Evolutionary conservation across 495 filamentous ascomycete genomes (phyloP).

Genomic region (Cetradonia linearis): DNA sequence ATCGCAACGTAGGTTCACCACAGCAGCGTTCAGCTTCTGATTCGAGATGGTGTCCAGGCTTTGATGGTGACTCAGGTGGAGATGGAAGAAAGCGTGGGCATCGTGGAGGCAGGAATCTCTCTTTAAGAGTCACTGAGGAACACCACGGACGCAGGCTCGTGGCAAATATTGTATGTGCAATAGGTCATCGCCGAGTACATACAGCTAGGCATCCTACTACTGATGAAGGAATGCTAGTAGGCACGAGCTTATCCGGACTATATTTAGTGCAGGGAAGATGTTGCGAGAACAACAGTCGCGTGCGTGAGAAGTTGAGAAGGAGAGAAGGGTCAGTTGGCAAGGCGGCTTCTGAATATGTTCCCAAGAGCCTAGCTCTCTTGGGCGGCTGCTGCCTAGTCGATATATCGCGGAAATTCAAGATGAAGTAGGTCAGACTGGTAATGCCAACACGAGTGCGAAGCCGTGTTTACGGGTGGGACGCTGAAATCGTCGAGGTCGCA

Average conservation of each 20-base stretch:
- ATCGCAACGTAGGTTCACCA: neutral
- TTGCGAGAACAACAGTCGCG: neutral
- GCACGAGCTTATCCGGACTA: neutral
- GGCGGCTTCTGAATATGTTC: neutral
- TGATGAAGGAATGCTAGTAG: neutral
- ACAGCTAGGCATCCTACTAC: neutral
- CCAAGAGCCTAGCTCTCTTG: neutral
- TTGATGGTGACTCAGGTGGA: neutral
- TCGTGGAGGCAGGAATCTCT: neutral
- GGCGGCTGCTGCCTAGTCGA: neutral
- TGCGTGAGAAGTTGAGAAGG: neutral
- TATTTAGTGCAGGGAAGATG: neutral
- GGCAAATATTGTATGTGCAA: neutral
- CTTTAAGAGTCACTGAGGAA: neutral
- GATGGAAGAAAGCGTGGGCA: constrained; percentile 8
- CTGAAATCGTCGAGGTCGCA: neutral
- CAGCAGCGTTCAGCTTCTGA: neutral
- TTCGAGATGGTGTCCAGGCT: neutral
- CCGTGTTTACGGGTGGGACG: neutral
- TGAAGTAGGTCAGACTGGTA: neutral
- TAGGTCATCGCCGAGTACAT: neutral
- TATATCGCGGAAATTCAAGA: neutral
- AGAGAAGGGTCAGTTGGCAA: neutral
- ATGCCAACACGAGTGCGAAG: neutral
- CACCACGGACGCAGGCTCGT: neutral